A percentile compares a stretch with the other conserved stretches of the same genome.
phyloP scores from a whole-genome alignment of 257 asterid genomes.

The Salvia hispanica region DNA sequence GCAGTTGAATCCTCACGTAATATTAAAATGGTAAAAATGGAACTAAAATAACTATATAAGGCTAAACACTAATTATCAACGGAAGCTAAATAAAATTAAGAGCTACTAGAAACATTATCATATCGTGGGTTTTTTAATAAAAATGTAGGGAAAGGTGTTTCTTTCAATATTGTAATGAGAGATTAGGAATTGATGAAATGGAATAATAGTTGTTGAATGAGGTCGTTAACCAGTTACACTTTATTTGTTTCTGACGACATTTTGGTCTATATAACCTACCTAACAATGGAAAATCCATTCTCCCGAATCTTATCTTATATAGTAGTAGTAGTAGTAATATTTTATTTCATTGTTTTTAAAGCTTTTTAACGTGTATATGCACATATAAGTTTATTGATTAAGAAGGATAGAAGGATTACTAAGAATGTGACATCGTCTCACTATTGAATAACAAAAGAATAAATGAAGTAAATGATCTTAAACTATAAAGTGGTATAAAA shows the following conservation, averaged over 20 bases:
- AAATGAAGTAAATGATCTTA: neutral
- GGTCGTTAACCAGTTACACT: constrained; percentile 39
- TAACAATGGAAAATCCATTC: constrained; percentile 22
- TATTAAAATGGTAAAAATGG: too few species aligned
- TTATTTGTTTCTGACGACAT: constrained; percentile 16
- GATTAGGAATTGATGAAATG: constrained; percentile 6
- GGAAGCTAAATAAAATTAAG: too few species aligned
- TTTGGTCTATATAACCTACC: constrained; percentile 30
- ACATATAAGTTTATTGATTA: too few species aligned
- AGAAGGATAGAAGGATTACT: neutral
- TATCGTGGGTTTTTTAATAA: neutral
- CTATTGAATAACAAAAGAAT: neutral
- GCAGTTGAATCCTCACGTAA: too few species aligned
- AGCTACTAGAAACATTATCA: too few species aligned
- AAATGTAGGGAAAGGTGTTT: neutral
- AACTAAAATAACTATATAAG: too few species aligned
- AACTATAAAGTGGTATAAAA: neutral
- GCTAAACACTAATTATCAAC: too few species aligned
- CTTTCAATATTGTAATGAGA: neutral
- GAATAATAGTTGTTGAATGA: constrained; percentile 35
- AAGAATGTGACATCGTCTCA: neutral
- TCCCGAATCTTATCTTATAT: neutral
- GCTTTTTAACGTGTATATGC: neutral
- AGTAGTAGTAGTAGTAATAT: too few species aligned
- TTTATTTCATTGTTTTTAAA: neutral